phyloP scores from a whole-genome alignment of 768 basidiomycete species.

The Dendrothele bispora region DNA sequence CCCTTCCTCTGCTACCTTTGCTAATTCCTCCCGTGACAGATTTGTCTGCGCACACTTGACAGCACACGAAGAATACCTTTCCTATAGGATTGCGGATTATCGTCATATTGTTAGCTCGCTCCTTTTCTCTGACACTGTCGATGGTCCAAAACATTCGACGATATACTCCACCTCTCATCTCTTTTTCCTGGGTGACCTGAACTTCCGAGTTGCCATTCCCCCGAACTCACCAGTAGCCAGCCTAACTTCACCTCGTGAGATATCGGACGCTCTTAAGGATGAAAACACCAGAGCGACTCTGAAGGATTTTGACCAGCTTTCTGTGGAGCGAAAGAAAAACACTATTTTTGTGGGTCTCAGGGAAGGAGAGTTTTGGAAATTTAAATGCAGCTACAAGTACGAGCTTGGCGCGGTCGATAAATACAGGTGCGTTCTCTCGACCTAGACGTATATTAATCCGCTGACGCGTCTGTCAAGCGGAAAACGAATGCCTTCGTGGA shows the following conservation, averaged over 20 bases:
- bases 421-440: slow-evolving; percentile 57
- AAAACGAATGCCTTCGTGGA: slow-evolving; percentile 86
- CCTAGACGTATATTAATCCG: background rate
- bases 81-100: slow-evolving; percentile 73
- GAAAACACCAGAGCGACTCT: slow-evolving; percentile 56
- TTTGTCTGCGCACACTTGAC: slow-evolving; percentile 94
- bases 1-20: slow-evolving; percentile 1
- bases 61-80: slow-evolving; percentile 69
- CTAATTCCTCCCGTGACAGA: no score
- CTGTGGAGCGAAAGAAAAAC: slow-evolving; percentile 60
- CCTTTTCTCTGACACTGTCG: slow-evolving; percentile 64
- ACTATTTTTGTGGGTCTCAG: slow-evolving; percentile 68
- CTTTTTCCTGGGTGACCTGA: slow-evolving; percentile 92
- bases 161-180: slow-evolving; percentile 87
- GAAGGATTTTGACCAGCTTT: slow-evolving; percentile 74
- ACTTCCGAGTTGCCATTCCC: slow-evolving; percentile 80
- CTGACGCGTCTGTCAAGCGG: slow-evolving; percentile 35
- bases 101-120: slow-evolving; percentile 78
- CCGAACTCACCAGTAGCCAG: slow-evolving; percentile 46
- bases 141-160: no score
- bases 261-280: slow-evolving; percentile 44
- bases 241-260: slow-evolving; percentile 28
- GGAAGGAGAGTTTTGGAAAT: slow-evolving; percentile 87
- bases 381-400: slow-evolving; percentile 93
- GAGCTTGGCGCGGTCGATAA: slow-evolving; percentile 77